Evolutionary conservation across 2,329 filamentous ascomycete species (phyloP), one percentile per base, ranked within the genome.

Genomic region (Pseudocercospora eumusae): DNA sequence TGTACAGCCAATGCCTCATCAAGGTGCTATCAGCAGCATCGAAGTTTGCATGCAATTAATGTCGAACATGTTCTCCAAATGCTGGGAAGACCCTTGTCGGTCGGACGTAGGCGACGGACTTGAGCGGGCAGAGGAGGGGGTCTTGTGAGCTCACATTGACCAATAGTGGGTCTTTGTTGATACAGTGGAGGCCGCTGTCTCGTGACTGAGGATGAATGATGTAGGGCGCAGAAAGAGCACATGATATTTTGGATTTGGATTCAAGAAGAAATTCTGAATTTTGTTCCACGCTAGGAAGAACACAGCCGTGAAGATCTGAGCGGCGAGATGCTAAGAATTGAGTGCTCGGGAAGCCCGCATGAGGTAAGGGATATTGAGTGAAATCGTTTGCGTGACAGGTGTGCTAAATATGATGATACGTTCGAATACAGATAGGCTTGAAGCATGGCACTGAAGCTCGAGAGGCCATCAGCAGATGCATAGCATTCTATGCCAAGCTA

Each of bases 401-500:
- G 20, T 31, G 49, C 15, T 25, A 31, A 27, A n/a, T 33, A 15
- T 61, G 40, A 42, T 27, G 27, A 20, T 25, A 4, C 1, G 13
- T 31, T 11, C n/a, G 4, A 36, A 36, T 21, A 25, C 28, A 84
- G 81, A 83, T 84, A 50, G 82, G 82, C 55, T 60, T 77, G 45
- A 72, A 77, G 42, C 82, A 84, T 68, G 82, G 82, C 53, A 64
- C 64, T 4, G 65, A 72, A 10, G 77, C 81, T 1, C 70, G 67
- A 6, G 18, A 66, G 0, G 76, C 81, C 36, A 79, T 84, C 45
- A 59, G 60, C 3, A 72, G 77, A 60, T 76, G 77, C 58, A 79
- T 84, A 53, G 65, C 64, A 49, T 80, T 84, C 73, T 84, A 84
- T 68, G 73, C 76, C 0, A 64, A 64, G 2, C 76, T 83, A 49